Percentiles rank a stretch among this genome's conserved stretches.
Evolutionary conservation across 352 stramenopile genomes (phyloP).

Genomic region (Phytophthora europaea): DNA sequence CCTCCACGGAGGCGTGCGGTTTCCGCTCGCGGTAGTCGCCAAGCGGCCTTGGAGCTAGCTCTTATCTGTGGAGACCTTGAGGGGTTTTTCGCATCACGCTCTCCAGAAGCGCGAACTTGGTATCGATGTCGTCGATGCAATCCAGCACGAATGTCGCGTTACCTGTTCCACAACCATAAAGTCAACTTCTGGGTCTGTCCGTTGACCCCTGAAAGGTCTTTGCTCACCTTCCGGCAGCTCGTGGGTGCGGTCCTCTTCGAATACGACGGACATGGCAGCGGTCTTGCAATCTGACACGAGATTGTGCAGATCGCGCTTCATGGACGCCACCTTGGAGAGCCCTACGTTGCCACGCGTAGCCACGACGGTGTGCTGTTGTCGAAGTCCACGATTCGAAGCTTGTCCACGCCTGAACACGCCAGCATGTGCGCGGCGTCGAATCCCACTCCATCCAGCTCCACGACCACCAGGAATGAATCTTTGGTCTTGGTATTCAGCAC

Average conservation of each 20-base stretch:
- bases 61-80: slow-evolving; percentile 92
- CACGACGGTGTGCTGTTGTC: slow-evolving; percentile 99
- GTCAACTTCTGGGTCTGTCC: neutral
- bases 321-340: slow-evolving; percentile 92
- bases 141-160: slow-evolving; percentile 97
- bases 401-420: slow-evolving; percentile 94
- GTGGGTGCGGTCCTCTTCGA: slow-evolving; percentile 78
- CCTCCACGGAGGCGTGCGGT: no score
- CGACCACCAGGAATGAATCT: slow-evolving; percentile 94
- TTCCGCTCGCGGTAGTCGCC: no score
- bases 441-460: slow-evolving; percentile 98
- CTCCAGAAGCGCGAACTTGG: slow-evolving; percentile 96
- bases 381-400: slow-evolving; percentile 99
- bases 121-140: slow-evolving; percentile 99
- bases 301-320: slow-evolving; percentile 84
- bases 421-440: slow-evolving; percentile 98
- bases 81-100: slow-evolving; percentile 83
- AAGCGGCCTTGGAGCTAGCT: slow-evolving; percentile 94
- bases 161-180: slow-evolving; percentile 25
- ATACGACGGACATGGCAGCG: slow-evolving; percentile 94
- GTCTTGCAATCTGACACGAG: slow-evolving; percentile 88
- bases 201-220: no score
- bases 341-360: slow-evolving; percentile 97
- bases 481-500: slow-evolving; percentile 64
- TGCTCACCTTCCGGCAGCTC: slow-evolving; percentile 76